Conservation (phyloP, 305 asterid genomes). For the Coffea humblotiana region DNA sequence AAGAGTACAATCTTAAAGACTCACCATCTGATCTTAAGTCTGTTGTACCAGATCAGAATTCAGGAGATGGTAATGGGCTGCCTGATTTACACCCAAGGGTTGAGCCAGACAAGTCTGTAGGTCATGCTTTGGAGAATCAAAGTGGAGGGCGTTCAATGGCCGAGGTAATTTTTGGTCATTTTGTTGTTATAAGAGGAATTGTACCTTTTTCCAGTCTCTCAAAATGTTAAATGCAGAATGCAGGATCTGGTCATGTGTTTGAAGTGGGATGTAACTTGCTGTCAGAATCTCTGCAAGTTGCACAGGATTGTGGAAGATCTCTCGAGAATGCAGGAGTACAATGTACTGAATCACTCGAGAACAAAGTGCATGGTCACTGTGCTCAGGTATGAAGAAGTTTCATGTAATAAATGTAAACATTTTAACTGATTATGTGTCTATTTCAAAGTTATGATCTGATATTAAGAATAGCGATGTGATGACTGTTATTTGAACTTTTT, state of each 20-base stretch:
- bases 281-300: not conserved
- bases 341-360: slow-evolving; percentile 5
- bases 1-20: slow-evolving; percentile 26
- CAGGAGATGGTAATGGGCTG: slow-evolving; percentile 18
- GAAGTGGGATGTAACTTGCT: not conserved
- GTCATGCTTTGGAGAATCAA: slow-evolving; percentile 30
- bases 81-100: slow-evolving; percentile 15
- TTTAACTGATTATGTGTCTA: not conserved
- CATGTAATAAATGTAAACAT: not conserved
- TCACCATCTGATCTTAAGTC: slow-evolving; percentile 22
- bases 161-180: slow-evolving; percentile 36
- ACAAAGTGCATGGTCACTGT: slow-evolving; percentile 9
- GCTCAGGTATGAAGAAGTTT: slow-evolving; percentile 6
- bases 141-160: slow-evolving; percentile 12
- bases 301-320: slow-evolving; percentile 1
- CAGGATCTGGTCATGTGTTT: slow-evolving; percentile 4
- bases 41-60: slow-evolving; percentile 22
- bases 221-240: slow-evolving; percentile 13
- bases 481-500: not conserved
- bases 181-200: not conserved
- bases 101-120: slow-evolving; percentile 29
- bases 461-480: not conserved
- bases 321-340: slow-evolving; percentile 3
- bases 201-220: not conserved
- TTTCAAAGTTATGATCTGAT: not conserved